Conservation (phyloP, 345 rosid genomes). For the Melaleuca quinquenervia region DNA sequence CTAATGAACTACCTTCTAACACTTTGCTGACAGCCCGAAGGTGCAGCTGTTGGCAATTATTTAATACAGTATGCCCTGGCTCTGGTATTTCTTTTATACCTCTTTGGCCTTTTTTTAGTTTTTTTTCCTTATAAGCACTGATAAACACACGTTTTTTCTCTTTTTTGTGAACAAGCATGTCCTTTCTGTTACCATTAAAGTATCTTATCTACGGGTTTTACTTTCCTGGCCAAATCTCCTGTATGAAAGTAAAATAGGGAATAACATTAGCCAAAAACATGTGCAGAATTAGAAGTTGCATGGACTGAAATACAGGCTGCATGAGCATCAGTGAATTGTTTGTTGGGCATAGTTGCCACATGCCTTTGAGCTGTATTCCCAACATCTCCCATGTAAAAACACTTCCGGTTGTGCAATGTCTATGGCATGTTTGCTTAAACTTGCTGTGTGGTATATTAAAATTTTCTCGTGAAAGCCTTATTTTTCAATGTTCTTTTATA, state of each 20-base stretch:
- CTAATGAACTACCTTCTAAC: background rate
- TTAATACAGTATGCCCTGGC: constrained; percentile 96
- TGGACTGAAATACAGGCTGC: background rate
- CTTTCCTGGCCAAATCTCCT: background rate
- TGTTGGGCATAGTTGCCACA: background rate
- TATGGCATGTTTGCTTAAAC: background rate
- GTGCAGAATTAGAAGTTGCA: background rate
- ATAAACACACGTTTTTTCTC: background rate
- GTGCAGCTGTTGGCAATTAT: constrained; percentile 78
- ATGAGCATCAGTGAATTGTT: background rate
- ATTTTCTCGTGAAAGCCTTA: background rate
- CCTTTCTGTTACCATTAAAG: background rate
- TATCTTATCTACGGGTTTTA: background rate
- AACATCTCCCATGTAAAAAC: background rate
- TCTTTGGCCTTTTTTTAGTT: background rate
- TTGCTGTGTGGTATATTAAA: background rate
- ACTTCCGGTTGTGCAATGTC: background rate
- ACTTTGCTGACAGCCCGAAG: constrained; percentile 74
- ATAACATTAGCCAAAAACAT: background rate
- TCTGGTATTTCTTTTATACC: constrained; percentile 35
- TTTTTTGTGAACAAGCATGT: background rate
- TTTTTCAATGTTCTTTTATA: background rate
- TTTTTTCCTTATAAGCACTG: background rate
- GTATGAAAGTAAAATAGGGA: background rate
- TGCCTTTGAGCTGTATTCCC: background rate